Evolutionary conservation across 148 eudicot species (phyloP).

Genomic region (Limonium bicolor): DNA sequence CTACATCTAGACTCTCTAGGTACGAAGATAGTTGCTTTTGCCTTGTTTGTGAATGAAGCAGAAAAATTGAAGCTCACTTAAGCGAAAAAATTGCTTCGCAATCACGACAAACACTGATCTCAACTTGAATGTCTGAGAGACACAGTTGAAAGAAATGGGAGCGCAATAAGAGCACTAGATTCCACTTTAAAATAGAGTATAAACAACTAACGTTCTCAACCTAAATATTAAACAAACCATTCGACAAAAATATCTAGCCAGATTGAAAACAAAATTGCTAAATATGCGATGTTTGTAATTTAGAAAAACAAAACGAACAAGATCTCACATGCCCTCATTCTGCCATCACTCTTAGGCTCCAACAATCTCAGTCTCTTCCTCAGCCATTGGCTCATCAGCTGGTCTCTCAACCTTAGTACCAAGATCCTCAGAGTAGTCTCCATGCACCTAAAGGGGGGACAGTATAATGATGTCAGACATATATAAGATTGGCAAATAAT

Average conservation of each 20-base stretch:
- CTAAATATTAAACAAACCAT: too few relatives aligned
- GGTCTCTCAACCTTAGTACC: conserved; percentile 1
- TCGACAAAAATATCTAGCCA: conserved; percentile 1
- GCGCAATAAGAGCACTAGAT: too few relatives aligned
- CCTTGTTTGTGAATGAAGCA: too few relatives aligned
- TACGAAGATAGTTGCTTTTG: too few relatives aligned
- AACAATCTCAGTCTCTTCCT: conserved; percentile 2
- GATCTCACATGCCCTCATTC: neutral
- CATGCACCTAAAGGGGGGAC: neutral
- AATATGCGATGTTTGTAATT: neutral
- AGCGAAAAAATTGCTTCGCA: too few relatives aligned
- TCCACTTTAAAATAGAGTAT: too few relatives aligned
- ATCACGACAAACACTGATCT: too few relatives aligned
- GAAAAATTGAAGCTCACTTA: too few relatives aligned
- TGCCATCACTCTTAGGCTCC: conserved; percentile 3
- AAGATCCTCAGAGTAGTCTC: conserved; percentile 1
- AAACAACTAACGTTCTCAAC: too few relatives aligned
- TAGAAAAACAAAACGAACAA: neutral
- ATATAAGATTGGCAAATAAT: neutral
- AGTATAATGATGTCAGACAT: neutral
- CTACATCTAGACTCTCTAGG: too few relatives aligned
- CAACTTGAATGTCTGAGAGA: too few relatives aligned
- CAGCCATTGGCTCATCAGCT: conserved; percentile 3
- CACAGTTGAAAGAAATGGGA: too few relatives aligned
- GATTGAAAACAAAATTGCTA: conserved; percentile 2